Base-by-base conservation (phyloP, 1,139 yeast species). In the Suhomyces bolitotheri region DNA sequence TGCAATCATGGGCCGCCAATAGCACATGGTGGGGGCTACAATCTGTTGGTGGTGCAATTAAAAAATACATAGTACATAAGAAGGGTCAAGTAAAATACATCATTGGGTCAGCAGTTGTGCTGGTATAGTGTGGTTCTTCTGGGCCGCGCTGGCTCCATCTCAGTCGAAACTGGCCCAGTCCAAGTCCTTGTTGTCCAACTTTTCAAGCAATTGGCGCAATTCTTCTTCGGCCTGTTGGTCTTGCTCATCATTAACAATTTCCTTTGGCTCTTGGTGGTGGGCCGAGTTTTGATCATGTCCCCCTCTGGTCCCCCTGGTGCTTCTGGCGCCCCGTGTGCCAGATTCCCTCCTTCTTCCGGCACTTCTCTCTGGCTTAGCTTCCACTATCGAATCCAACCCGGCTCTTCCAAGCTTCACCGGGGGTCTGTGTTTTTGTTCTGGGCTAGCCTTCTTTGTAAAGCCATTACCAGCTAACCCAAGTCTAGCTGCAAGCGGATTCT, bases 401-500 rank as follows among this genome's bases (percentile, higher is more conserved):
- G 20, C 8, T 17, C 20, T 17, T 6, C 8, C 20, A 17, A 6
- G 20, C 20, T 8, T 8, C 20, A 17, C 20, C 7, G 6, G 20
- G 20, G 6, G 7, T 17, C 20, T 17, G 20, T 17, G 20, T 8
- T 17, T 8, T 6, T 8, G 20, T 17, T 8, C 20, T 17, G 20
- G 20, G 7, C 19, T 12, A 10, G 12, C 27, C 16, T 24, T 24
- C 9, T 24, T 8, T 17, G 20, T 8, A 7, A 8, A 8, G 6
- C 20, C 20, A 6, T 17, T 17, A 6, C 7, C 6, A 17, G 20
- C 20, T 17, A 28, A 15, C 3, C 61, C 62, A 13, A 56, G 40
- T 33, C 58, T 46, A 5, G 50, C 44, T 4, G 61, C 60, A 21
- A 57, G 45, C 10, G 52, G 43, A 31, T 47, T 48, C 2, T 28